phyloP scores from a whole-genome alignment of 1,284 basidiomycete genomes.

The Cystobasidium slooffiae region DNA sequence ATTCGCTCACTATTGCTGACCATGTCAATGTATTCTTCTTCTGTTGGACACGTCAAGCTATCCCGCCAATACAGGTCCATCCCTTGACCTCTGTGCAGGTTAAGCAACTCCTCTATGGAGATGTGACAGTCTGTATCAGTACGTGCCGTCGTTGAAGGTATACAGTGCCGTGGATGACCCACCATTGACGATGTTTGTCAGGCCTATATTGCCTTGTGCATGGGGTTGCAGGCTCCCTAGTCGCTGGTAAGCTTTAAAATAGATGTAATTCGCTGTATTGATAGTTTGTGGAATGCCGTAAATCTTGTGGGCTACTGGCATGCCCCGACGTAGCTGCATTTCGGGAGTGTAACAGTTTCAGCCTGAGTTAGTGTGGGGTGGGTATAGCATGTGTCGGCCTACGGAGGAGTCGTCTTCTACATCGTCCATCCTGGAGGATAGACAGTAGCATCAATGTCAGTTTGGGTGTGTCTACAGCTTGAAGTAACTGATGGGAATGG shows the following conservation, averaged over 20 bases:
- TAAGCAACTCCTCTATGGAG: constrained; percentile 75
- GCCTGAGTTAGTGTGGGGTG: constrained; percentile 66
- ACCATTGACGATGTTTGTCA: constrained; percentile 54
- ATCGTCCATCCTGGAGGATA: constrained; percentile 78
- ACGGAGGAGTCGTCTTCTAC: constrained; percentile 95
- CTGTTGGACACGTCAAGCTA: constrained; percentile 85
- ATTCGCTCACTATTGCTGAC: constrained; percentile 83
- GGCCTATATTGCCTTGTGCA: constrained; percentile 33
- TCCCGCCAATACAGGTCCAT: constrained; percentile 95
- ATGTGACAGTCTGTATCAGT: neutral
- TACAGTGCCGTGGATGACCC: constrained; percentile 16
- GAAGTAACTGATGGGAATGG: neutral
- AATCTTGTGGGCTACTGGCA: constrained; percentile 83
- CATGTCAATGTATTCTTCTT: constrained; percentile 94
- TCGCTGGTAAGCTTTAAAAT: constrained; percentile 84
- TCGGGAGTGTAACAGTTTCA: neutral
- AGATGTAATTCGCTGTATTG: constrained; percentile 96
- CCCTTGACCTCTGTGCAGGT: constrained; percentile 92
- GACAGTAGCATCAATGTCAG: neutral
- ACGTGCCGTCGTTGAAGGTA: neutral
- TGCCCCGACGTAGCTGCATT: constrained; percentile 26
- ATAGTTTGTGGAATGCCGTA: constrained; percentile 96
- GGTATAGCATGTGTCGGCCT: constrained; percentile 65
- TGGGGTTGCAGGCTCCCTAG: constrained; percentile 65
- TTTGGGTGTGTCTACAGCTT: neutral